Percentiles rank a stretch among this genome's conserved stretches.
phyloP scores from a whole-genome alignment of 2,329 filamentous ascomycete genomes.

The Coleophoma crateriformis region DNA sequence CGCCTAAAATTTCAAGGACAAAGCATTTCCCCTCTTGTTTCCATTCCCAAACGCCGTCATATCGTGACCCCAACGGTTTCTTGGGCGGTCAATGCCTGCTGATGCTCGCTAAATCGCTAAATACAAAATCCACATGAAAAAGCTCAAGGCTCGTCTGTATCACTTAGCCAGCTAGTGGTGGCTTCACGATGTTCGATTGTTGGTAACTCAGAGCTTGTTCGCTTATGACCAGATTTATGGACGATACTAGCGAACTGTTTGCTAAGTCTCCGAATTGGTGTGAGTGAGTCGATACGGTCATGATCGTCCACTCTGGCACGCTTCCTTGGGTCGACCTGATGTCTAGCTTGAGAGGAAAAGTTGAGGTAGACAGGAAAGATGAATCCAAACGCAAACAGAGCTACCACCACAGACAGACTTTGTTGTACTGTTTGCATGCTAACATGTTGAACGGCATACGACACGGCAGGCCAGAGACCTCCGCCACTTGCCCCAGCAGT shows the following conservation, averaged over 20 bases:
- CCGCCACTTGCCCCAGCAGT: slow-evolving; percentile 36
- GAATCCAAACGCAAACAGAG: slow-evolving; percentile 15
- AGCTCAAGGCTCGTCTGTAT: background rate
- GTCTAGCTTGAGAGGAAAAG: slow-evolving; percentile 11
- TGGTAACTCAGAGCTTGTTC: slow-evolving; percentile 7
- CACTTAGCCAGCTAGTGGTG: background rate
- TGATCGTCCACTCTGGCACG: background rate
- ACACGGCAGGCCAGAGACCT: slow-evolving; percentile 20
- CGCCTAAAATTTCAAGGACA: too few species aligned
- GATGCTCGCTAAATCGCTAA: too few species aligned
- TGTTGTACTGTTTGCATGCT: slow-evolving; percentile 13
- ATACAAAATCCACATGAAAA: too few species aligned
- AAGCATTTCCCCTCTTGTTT: too few species aligned
- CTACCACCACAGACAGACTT: slow-evolving; percentile 19
- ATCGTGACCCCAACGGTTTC: too few species aligned
- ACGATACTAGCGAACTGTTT: slow-evolving; percentile 3
- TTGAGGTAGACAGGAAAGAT: slow-evolving; percentile 22
- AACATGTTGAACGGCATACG: slow-evolving; percentile 16
- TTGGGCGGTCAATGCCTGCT: too few species aligned
- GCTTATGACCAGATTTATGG: background rate
- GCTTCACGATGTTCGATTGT: slow-evolving; percentile 12
- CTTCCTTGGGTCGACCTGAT: slow-evolving; percentile 17
- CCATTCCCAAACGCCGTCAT: too few species aligned
- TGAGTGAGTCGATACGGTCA: background rate
- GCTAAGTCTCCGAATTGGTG: slow-evolving; percentile 9